Evolutionary conservation across 768 basidiomycete species (phyloP), one percentile per base, ranked within the genome.

Genomic region (Tricholoma bakamatsutake): DNA sequence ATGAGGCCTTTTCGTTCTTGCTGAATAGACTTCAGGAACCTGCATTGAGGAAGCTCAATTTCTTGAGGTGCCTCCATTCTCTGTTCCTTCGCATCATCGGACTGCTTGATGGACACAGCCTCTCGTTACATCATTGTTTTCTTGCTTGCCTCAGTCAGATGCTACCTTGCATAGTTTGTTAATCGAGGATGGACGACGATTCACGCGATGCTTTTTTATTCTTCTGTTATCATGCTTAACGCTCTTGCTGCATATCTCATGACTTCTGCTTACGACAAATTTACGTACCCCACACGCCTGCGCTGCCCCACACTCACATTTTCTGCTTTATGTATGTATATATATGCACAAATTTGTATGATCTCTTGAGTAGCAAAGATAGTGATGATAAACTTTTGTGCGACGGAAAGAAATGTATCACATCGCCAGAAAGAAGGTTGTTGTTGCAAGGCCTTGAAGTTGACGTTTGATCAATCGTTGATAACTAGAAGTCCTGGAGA

Each of bases 91-190:
- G 21, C n/a, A 30, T n/a, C 52, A 53, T 52, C 12, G 21, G 52
- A 53, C 39, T 42, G 52, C 52, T 43, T 43, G 24, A 31, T 21
- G 21, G 52, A n/a, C 52, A 30, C 39, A 28, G 52, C 24, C n/a
- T 24, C 37, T 7, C 43, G 21, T 18, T 42, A 40, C 43, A 30
- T n/a, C 7, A 30, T 53, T 42, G 40, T 13, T 48, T 31, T 53
- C 52, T 53, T 53, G 52, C 52, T n/a, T 43, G 39, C 40, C 40
- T 52, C n/a, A 17, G 37, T 39, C 40, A 39, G 35, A 12, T 52
- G 4, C 21, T 37, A 13, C 51, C 40, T 24, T 12, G 43, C 21
- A 27, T 45, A 24, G 11, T 45, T 45, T 48, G 46, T 48, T 15
- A 48, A 48, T 48, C 46, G 46, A 48, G 15, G 46, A 31, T 31